These are phyloP conservation scores for Phytopythium montanum DNA, from an alignment of 352 stramenopile species.

Conservation along the genomic window DNA sequence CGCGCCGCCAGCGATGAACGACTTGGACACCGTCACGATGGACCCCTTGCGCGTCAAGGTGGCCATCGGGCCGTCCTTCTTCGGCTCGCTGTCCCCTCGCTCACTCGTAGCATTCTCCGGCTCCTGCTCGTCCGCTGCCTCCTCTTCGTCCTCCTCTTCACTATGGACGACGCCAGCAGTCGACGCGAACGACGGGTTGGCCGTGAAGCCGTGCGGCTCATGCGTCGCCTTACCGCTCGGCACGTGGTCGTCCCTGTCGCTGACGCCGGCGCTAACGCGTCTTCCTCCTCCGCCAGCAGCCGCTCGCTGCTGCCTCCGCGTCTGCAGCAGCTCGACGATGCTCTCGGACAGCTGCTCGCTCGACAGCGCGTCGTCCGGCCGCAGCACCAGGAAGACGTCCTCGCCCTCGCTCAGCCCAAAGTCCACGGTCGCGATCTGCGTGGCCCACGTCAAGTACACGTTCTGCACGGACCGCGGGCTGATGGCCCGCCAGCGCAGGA, in stretches of 20 bases:
- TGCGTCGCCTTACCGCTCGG: neutral
- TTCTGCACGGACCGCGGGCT: constrained; percentile 58
- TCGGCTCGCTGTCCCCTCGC: neutral
- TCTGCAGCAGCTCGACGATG: constrained; percentile 30
- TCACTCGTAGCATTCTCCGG: neutral
- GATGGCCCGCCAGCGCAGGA: constrained; percentile 80
- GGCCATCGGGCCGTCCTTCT: neutral
- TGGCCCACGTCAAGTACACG: constrained; percentile 76
- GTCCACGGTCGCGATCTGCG: constrained; percentile 64
- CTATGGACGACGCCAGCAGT: neutral
- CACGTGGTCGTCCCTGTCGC: neutral
- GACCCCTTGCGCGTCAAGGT: constrained; percentile 28
- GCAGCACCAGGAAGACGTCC: constrained; percentile 60
- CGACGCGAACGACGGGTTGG: constrained; percentile 5
- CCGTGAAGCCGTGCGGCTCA: constrained; percentile 5
- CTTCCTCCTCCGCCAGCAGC: too few relatives aligned
- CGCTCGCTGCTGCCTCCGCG: constrained; percentile 7
- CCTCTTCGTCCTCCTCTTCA: constrained; percentile 2
- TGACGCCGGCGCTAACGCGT: neutral
- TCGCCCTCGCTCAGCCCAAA: constrained; percentile 70
- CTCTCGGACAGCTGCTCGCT: constrained; percentile 29
- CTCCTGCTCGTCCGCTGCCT: neutral
- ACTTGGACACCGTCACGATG: constrained; percentile 75
- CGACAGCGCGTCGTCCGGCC: constrained; percentile 27
- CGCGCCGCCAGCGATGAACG: constrained; percentile 68